Evolutionary conservation across 129 eudicot genomes (phyloP).

Genomic region (Deinandra increscens): DNA sequence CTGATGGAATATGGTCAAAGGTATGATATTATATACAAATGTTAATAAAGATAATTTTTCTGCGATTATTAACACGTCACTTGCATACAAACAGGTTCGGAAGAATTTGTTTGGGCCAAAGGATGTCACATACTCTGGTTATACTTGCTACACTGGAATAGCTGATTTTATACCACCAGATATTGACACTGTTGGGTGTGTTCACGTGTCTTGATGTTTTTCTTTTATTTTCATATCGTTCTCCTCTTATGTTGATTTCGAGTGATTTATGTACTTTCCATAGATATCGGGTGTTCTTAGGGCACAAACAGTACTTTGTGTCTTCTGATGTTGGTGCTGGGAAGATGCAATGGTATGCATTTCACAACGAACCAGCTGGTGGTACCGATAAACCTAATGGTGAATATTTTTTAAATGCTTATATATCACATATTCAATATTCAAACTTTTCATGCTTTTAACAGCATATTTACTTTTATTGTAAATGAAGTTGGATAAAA

Average conservation of each 20-base stretch:
- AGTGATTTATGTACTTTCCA: conserved; percentile 10
- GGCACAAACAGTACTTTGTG: conserved; percentile 97
- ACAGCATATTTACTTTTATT: neutral
- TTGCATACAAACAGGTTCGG: conserved; percentile 52
- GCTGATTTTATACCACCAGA: conserved; percentile 97
- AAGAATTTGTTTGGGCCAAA: conserved; percentile 75
- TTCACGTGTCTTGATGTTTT: neutral
- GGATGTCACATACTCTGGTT: conserved; percentile 84
- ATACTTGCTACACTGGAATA: conserved; percentile 98
- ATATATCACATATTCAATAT: neutral
- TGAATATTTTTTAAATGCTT: conserved; percentile 27
- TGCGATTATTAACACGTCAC: neutral
- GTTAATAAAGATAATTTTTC: neutral
- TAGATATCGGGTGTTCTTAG: conserved; percentile 95
- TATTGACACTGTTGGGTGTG: conserved; percentile 91
- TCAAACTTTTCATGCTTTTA: neutral
- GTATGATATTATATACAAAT: conserved; percentile 28
- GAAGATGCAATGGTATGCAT: conserved; percentile 99
- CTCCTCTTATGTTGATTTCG: neutral
- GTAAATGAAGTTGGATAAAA: conserved; percentile 1
- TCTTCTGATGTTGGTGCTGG: conserved; percentile 99
- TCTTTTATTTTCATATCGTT: neutral
- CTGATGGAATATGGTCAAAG: conserved; percentile 99
- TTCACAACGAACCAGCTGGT: conserved; percentile 88
- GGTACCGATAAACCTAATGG: conserved; percentile 70